Base-by-base conservation (phyloP, 768 basidiomycete genomes). In the Hydnum rufescens region DNA sequence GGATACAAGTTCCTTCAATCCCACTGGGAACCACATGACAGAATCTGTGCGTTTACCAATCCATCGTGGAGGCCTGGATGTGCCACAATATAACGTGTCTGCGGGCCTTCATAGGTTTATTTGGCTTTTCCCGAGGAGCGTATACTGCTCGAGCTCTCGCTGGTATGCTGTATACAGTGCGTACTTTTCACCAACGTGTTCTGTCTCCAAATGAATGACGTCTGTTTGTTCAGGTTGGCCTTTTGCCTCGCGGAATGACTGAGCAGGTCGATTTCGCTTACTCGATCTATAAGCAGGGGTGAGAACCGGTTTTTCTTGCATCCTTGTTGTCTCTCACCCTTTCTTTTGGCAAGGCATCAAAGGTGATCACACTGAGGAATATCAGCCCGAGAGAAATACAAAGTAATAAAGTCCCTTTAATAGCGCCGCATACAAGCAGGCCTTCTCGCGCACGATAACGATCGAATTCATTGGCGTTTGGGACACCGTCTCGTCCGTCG, bases 151-250 rank as follows among this genome's bases (percentile, higher is more conserved):
- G 62, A 26, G 58, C 57, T 19, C 54, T 59, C 32, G 60, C 59
- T 0, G 62, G 60, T 30, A 61, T 62, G 58, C 61, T 83, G 13
- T 74, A 81, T 59, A 78, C 79, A 63, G 76, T 77, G 30, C 1
- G 58, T 51, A 30, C 18, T 8, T 8, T 51, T 50, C n/a, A 19
- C 8, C 44, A 8, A 8, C 18, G n/a, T 23, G 43, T 5, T n/a
- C 8, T 32, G 13, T n/a, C 36, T 26, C 13, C 28, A 56, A n/a
- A 54, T 55, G 13, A n/a, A 28, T 32, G 5, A n/a, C 19, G 1
- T 5, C 18, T 22, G 29, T 29, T 13, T 16, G 16, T 16, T 29
- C 32, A 78, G 76, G 58, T 59, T 32, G 58, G 58, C 3, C 46
- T 59, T 0, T 55, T 59, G 19, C 58, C 55, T 0, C 51, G 42